Conservation (phyloP, 345 rosid species). For the Cardamine occulta region DNA sequence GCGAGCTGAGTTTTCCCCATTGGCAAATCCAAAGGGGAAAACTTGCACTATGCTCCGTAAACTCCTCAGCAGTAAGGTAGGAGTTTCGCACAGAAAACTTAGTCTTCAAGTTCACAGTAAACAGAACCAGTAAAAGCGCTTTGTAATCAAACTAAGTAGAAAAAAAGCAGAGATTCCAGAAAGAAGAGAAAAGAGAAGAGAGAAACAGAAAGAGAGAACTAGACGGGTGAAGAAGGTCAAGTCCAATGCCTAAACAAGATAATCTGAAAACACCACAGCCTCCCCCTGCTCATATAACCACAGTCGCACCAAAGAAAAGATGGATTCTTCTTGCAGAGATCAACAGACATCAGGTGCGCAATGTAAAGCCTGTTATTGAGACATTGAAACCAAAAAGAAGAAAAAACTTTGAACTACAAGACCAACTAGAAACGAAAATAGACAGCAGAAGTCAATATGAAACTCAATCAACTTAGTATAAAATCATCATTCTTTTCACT, state of each 20-base stretch:
- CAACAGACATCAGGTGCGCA: constrained; percentile 49
- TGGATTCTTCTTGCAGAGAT: constrained; percentile 47
- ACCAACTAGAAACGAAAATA: constrained; percentile 18
- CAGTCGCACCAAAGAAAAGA: constrained; percentile 56
- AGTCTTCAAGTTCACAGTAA: constrained; percentile 15
- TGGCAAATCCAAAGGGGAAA: constrained; percentile 39
- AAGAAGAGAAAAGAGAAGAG: constrained; percentile 1
- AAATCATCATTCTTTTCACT: neutral
- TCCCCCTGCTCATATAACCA: constrained; percentile 76
- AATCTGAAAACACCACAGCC: constrained; percentile 60
- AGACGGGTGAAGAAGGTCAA: constrained; percentile 44
- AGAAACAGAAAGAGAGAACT: constrained; percentile 15
- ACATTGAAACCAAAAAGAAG: constrained; percentile 20
- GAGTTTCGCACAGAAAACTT: neutral
- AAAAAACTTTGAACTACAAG: constrained; percentile 25
- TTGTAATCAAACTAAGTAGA: neutral
- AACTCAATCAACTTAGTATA: constrained; percentile 1
- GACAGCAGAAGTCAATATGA: neutral
- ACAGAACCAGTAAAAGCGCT: constrained; percentile 24
- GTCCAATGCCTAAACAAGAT: constrained; percentile 70
- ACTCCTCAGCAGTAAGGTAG: constrained; percentile 24
- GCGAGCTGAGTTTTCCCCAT: constrained; percentile 53
- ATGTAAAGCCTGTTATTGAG: constrained; percentile 37
- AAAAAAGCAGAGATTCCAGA: constrained; percentile 2
- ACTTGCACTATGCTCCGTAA: constrained; percentile 21